Conservation (phyloP, 257 asterid species). For the Solanum chiquidenum region DNA sequence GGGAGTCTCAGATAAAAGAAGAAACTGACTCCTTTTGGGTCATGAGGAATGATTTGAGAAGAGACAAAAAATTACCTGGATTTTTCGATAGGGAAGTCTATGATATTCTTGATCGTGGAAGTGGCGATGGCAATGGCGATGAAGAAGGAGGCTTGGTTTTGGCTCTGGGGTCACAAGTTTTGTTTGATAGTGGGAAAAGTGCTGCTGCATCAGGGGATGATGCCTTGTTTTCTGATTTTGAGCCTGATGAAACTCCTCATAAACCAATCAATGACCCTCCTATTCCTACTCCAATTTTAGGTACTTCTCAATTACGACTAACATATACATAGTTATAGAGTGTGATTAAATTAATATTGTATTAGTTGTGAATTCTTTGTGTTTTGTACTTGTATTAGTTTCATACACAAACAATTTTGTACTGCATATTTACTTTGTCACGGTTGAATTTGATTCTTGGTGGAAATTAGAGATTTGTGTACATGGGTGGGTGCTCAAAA, state of each 20-base stretch:
- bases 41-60: constrained; percentile 86
- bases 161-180: constrained; percentile 37
- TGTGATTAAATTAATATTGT: neutral
- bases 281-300: constrained; percentile 57
- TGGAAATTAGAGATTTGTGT: neutral
- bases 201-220: constrained; percentile 57
- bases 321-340: neutral
- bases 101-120: constrained; percentile 55
- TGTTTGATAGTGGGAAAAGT: constrained; percentile 78
- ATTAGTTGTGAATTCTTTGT: neutral
- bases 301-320: constrained; percentile 6
- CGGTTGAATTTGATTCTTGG: neutral
- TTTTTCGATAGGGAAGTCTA: constrained; percentile 86
- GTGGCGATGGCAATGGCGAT: constrained; percentile 13
- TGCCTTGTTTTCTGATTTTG: constrained; percentile 76
- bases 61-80: constrained; percentile 83
- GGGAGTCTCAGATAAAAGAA: constrained; percentile 49
- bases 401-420: neutral
- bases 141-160: constrained; percentile 26
- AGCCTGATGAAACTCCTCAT: constrained; percentile 41
- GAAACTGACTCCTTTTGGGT: constrained; percentile 85
- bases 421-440: neutral
- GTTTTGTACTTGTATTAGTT: neutral
- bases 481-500: neutral
- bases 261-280: constrained; percentile 19